A percentile compares a stretch with the other conserved stretches of the same genome.
phyloP scores from a whole-genome alignment of 305 asterid genomes.

The Rubia peregrina region DNA sequence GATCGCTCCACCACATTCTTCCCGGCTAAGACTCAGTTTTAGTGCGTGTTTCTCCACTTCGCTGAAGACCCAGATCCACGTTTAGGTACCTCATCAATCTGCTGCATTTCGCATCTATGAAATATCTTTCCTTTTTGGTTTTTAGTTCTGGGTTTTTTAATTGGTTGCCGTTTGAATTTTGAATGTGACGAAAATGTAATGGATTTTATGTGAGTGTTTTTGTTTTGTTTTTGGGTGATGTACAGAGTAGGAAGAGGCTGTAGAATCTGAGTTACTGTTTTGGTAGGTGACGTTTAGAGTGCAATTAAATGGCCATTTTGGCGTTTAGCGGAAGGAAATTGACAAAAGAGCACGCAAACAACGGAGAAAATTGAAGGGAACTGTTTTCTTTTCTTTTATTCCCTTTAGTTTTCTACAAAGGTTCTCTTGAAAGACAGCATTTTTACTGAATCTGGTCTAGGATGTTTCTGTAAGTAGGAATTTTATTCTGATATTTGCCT shows the following conservation, averaged over 20 bases:
- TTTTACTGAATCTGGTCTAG: conserved; percentile 30
- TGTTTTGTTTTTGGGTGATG: not conserved
- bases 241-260: not conserved
- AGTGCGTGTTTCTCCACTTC: conserved; percentile 26
- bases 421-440: conserved; percentile 20
- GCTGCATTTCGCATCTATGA: conserved; percentile 22
- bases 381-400: conserved; percentile 18
- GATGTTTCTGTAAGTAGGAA: conserved; percentile 26
- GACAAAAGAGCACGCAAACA: conserved; percentile 15
- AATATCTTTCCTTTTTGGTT: not conserved
- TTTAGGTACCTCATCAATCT: conserved; percentile 40
- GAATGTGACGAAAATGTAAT: conserved; percentile 12
- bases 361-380: conserved; percentile 4
- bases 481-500: conserved; percentile 24
- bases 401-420: conserved; percentile 12
- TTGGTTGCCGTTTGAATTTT: not conserved
- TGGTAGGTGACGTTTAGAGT: conserved; percentile 22
- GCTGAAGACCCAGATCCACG: conserved; percentile 56
- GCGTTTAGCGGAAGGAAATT: conserved; percentile 23
- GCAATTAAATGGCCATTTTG: conserved; percentile 10
- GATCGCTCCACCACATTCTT: conserved; percentile 41
- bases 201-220: not conserved
- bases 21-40: conserved; percentile 35
- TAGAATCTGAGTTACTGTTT: conserved; percentile 21
- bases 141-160: not conserved